Evolutionary conservation across 306 rosid species (phyloP).

Genomic region (Styphnolobium japonicum): DNA sequence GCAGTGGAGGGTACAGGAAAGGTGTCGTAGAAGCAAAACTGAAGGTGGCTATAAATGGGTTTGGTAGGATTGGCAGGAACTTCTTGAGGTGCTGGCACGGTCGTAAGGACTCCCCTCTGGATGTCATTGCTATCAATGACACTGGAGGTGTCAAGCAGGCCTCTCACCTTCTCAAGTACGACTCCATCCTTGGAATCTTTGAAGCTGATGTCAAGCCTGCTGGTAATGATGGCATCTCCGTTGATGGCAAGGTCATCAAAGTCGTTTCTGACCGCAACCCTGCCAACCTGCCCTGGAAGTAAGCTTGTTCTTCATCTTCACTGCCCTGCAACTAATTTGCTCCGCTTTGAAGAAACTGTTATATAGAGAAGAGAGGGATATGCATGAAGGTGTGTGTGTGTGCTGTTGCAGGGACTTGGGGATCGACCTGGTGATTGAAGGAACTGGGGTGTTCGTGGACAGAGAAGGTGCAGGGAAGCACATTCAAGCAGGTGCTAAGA

Average conservation of each 20-base stretch:
- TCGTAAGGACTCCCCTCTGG: slow-evolving; percentile 91
- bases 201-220: slow-evolving; percentile 90
- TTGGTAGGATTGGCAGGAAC: slow-evolving; percentile 95
- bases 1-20: slow-evolving; percentile 61
- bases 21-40: slow-evolving; percentile 75
- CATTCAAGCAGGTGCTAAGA: slow-evolving; percentile 93
- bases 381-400: neutral
- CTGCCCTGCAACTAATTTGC: neutral
- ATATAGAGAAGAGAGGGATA: neutral
- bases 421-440: slow-evolving; percentile 92
- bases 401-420: slow-evolving; percentile 63
- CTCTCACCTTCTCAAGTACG: slow-evolving; percentile 97
- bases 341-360: neutral
- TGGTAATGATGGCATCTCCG: slow-evolving; percentile 65
- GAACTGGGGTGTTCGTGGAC: slow-evolving; percentile 97
- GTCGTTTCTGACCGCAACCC: slow-evolving; percentile 91
- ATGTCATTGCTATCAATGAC: slow-evolving; percentile 90
- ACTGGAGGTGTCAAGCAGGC: slow-evolving; percentile 97
- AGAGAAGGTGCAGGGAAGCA: slow-evolving; percentile 97
- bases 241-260: slow-evolving; percentile 86
- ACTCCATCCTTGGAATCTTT: slow-evolving; percentile 92
- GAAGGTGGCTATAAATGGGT: slow-evolving; percentile 94
- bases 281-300: slow-evolving; percentile 84
- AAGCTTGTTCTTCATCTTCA: slow-evolving; percentile 23
- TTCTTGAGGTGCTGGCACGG: slow-evolving; percentile 99